Evolutionary conservation across 78 protist species (phyloP).

Genomic region (slime mould (Dictyostelium discoideum)): DNA sequence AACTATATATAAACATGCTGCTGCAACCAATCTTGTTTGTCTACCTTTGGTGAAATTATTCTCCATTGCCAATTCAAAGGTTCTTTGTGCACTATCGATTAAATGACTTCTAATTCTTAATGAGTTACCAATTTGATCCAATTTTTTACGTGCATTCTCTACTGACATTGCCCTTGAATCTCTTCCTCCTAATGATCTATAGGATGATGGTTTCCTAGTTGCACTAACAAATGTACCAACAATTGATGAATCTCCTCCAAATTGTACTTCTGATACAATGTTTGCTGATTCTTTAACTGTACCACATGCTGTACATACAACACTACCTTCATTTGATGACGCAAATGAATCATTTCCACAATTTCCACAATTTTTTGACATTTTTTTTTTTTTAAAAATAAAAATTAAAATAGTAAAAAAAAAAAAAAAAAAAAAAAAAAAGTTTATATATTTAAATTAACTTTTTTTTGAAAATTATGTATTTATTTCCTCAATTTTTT

Average conservation of each 20-base stretch:
- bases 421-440: neutral
- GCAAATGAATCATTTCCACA: constrained; percentile 2
- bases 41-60: constrained; percentile 71
- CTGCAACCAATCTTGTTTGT: constrained; percentile 82
- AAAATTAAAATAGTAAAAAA: neutral
- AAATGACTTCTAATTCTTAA: constrained; percentile 14
- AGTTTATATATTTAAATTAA: neutral
- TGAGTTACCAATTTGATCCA: constrained; percentile 15
- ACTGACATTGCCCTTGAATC: constrained; percentile 43
- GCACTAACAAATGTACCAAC: constrained; percentile 64
- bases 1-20: constrained; percentile 93
- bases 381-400: neutral
- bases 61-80: constrained; percentile 62
- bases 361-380: constrained; percentile 5
- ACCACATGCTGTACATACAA: constrained; percentile 42
- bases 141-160: constrained; percentile 48
- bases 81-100: constrained; percentile 29
- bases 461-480: neutral
- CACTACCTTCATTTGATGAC: constrained; percentile 21
- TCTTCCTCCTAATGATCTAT: constrained; percentile 43
- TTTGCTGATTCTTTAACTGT: constrained; percentile 33
- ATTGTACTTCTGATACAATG: constrained; percentile 63
- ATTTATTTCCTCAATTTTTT: neutral
- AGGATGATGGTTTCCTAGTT: neutral
- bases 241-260: constrained; percentile 20